Evolutionary conservation across 2,329 filamentous ascomycete species (phyloP).

Genomic region (Mycosphaerella sp.): DNA sequence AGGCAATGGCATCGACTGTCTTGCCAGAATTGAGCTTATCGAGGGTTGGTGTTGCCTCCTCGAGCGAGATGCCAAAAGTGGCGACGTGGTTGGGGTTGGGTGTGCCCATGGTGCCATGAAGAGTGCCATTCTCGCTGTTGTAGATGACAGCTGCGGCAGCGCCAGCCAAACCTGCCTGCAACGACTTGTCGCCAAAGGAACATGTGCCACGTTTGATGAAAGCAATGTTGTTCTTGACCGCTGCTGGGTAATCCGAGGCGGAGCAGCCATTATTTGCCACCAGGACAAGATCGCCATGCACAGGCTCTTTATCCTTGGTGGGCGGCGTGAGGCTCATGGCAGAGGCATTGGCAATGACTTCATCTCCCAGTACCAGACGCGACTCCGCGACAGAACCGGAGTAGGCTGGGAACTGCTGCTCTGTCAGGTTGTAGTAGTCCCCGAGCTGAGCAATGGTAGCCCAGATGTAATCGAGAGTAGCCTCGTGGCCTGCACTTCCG

Average conservation of each 20-base stretch:
- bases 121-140: slow-evolving; percentile 60
- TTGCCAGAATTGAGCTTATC: slow-evolving; percentile 18
- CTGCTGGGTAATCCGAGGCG: slow-evolving; percentile 56
- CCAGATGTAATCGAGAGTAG: slow-evolving; percentile 30
- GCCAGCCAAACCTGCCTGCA: slow-evolving; percentile 60
- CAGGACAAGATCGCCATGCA: slow-evolving; percentile 40
- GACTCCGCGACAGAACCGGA: slow-evolving; percentile 27
- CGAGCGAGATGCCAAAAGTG: slow-evolving; percentile 56
- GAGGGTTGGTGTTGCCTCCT: slow-evolving; percentile 17
- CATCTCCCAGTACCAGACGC: slow-evolving; percentile 47
- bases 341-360: slow-evolving; percentile 57
- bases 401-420: slow-evolving; percentile 35
- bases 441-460: slow-evolving; percentile 41
- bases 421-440: slow-evolving; percentile 56
- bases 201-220: slow-evolving; percentile 65
- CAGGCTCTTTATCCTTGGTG: slow-evolving; percentile 21
- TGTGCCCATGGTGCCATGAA: slow-evolving; percentile 49
- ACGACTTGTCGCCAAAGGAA: slow-evolving; percentile 65
- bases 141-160: slow-evolving; percentile 70
- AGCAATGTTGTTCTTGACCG: slow-evolving; percentile 58
- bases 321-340: slow-evolving; percentile 39
- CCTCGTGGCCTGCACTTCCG: slow-evolving; percentile 43
- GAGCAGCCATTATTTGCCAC: slow-evolving; percentile 58
- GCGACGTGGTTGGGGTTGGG: slow-evolving; percentile 60
- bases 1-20: slow-evolving; percentile 18